phyloP scores from a whole-genome alignment of 495 filamentous ascomycete genomes.

The Podospora sp. region DNA sequence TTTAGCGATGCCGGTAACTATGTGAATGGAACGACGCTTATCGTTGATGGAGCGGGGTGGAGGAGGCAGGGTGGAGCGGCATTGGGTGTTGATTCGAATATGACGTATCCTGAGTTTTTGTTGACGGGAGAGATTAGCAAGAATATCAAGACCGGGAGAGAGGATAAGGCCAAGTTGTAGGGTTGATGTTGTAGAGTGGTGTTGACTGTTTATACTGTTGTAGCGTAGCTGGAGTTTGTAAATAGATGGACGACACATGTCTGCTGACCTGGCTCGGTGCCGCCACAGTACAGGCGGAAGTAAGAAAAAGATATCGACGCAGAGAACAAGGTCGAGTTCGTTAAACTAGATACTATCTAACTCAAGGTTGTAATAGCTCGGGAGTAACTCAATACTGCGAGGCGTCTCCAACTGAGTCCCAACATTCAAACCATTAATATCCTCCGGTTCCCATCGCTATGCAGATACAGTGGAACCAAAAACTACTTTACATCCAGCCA shows the following conservation, averaged over 20 bases:
- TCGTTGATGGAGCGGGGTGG: slow-evolving; percentile 81
- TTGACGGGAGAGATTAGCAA: slow-evolving; percentile 45
- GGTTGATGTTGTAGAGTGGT: neutral
- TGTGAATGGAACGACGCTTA: slow-evolving; percentile 74
- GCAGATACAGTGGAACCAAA: neutral
- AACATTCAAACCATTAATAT: neutral
- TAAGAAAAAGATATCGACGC: neutral
- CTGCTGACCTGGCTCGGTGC: too few species aligned
- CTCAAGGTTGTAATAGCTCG: neutral
- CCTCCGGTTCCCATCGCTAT: neutral
- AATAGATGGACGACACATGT: too few species aligned
- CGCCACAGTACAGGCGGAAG: too few species aligned
- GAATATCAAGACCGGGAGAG: slow-evolving; percentile 44
- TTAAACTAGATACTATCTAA: neutral
- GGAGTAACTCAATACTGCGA: neutral
- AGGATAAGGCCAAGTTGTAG: slow-evolving; percentile 47
- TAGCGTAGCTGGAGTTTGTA: neutral
- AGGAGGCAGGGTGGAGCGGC: slow-evolving; percentile 50
- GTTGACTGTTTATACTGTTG: neutral
- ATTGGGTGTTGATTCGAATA: slow-evolving; percentile 49
- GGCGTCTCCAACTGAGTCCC: neutral
- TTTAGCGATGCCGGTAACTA: slow-evolving; percentile 84
- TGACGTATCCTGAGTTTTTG: slow-evolving; percentile 51
- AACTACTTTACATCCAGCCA: neutral
- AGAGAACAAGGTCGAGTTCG: neutral